These are phyloP conservation scores for Acanthochlamys bracteata DNA, from an alignment of 106 monocot genomes.

Conservation along the genomic window DNA sequence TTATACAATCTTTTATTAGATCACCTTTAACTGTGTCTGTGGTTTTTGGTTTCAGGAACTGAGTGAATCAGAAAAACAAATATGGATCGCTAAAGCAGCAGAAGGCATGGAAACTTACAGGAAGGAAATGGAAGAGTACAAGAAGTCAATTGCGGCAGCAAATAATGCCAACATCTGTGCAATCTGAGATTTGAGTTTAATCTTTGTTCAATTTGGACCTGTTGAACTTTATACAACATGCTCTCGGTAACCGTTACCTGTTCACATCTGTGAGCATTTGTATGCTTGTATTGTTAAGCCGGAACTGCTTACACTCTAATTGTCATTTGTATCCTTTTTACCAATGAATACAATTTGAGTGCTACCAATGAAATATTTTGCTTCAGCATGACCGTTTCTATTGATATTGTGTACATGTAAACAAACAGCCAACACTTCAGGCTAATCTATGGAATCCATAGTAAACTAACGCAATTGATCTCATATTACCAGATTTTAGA, in stretches of 20 bases:
- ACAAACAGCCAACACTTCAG: too few relatives aligned
- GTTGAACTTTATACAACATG: neutral
- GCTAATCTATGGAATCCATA: too few relatives aligned
- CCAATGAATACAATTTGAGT: too few relatives aligned
- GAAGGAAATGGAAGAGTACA: slow-evolving; percentile 69
- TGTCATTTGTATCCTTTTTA: too few relatives aligned
- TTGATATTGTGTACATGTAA: too few relatives aligned
- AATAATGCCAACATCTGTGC: neutral
- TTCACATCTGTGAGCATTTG: neutral
- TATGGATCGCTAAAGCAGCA: slow-evolving; percentile 61
- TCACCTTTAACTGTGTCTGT: neutral
- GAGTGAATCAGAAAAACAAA: slow-evolving; percentile 43
- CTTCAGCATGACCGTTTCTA: too few relatives aligned
- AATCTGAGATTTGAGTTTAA: neutral
- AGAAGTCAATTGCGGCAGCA: slow-evolving; percentile 21
- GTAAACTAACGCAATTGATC: too few relatives aligned
- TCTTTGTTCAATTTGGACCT: slow-evolving; percentile 1
- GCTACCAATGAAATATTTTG: too few relatives aligned
- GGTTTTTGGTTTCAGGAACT: slow-evolving; percentile 38
- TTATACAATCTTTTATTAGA: neutral
- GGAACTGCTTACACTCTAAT: too few relatives aligned
- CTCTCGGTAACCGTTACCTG: neutral
- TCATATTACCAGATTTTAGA: too few relatives aligned
- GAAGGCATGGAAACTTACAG: slow-evolving; percentile 54
- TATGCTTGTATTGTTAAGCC: too few relatives aligned